A percentile compares a stretch with the other conserved stretches of the same genome.
These are phyloP conservation scores for Wickerhamiella cacticola DNA, from an alignment of 805 yeast species.

Conservation along the genomic window DNA sequence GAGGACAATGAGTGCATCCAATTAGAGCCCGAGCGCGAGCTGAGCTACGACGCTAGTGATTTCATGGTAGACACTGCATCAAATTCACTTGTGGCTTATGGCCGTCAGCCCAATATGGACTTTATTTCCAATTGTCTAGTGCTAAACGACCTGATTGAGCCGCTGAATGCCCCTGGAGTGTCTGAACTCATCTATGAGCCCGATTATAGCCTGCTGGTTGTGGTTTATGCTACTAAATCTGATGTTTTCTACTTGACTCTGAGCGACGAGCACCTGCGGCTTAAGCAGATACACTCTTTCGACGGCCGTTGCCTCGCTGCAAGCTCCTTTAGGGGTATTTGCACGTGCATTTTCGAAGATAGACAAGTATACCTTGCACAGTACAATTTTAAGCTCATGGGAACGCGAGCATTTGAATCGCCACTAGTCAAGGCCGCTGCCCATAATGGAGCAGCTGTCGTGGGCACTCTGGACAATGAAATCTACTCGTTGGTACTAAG, in stretches of 20 bases:
- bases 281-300: not conserved
- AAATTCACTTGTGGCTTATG: conserved; percentile 2
- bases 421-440: not conserved
- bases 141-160: not conserved
- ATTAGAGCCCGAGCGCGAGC: conserved; percentile 1
- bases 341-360: not conserved
- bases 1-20: not conserved
- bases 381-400: not conserved
- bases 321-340: not conserved
- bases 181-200: conserved; percentile 2
- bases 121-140: not conserved
- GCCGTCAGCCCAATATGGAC: conserved; percentile 2
- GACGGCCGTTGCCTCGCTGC: not conserved
- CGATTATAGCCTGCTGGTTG: not conserved
- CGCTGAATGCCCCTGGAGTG: not conserved
- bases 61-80: conserved; percentile 2
- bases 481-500: not conserved
- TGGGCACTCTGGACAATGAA: not conserved
- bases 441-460: not conserved
- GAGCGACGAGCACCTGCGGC: not conserved
- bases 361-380: not conserved
- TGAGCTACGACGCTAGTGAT: conserved; percentile 1
- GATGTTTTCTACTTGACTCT: not conserved
- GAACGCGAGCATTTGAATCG: too few relatives aligned
- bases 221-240: not conserved